Conservation (phyloP, 345 rosid species). For the Gossypioides kirkii region DNA sequence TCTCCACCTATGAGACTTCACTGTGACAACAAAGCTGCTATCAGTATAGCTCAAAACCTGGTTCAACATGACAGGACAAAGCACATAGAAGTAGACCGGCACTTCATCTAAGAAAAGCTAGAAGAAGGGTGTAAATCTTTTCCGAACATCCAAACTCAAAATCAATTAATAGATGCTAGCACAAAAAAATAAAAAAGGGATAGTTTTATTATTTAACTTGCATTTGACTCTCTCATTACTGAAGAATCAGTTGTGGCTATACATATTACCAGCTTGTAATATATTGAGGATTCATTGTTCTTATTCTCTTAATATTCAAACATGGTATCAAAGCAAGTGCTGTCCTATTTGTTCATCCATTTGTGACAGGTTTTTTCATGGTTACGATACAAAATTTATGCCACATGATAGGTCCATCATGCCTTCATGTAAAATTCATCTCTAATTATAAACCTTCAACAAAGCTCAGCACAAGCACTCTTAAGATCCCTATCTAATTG, state of each 20-base stretch:
- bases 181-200: not conserved
- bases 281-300: not conserved
- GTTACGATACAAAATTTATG: not conserved
- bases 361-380: not conserved
- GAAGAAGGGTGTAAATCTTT: not conserved
- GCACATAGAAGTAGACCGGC: not conserved
- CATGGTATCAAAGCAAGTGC: not conserved
- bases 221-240: not conserved
- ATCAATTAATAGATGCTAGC: not conserved
- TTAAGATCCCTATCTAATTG: not conserved
- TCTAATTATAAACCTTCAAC: not conserved
- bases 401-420: not conserved
- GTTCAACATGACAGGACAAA: too few species aligned
- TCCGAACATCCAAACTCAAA: not conserved
- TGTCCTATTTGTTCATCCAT: not conserved
- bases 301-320: not conserved
- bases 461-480: not conserved
- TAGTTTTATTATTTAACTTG: not conserved
- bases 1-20: not conserved
- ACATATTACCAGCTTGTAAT: not conserved
- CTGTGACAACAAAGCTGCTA: not conserved
- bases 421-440: too few species aligned
- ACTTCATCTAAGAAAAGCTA: not conserved
- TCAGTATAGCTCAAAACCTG: too few species aligned
- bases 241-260: not conserved